Evolutionary conservation across 2,329 filamentous ascomycete species (phyloP).

Genomic region (Neonectria punicea): DNA sequence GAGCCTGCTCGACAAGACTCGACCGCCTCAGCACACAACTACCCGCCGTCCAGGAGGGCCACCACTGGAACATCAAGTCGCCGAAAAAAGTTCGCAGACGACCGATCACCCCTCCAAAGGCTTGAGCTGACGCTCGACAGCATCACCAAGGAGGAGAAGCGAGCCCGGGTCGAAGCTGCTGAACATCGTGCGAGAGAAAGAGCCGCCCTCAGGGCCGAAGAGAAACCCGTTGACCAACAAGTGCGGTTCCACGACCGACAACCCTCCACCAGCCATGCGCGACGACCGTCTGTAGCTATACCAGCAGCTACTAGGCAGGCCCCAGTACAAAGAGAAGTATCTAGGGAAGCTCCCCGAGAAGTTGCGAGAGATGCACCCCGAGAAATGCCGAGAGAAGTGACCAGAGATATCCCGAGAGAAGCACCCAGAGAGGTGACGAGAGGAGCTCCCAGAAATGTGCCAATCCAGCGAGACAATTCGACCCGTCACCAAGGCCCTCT

Average conservation of each 20-base stretch:
- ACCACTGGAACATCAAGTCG: constrained; percentile 55
- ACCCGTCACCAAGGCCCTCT: constrained; percentile 34
- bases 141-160: constrained; percentile 96
- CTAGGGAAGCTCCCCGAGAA: constrained; percentile 27
- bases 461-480: constrained; percentile 33
- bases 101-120: constrained; percentile 91
- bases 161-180: constrained; percentile 84
- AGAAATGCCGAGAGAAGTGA: constrained; percentile 28
- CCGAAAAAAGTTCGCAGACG: constrained; percentile 74
- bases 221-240: constrained; percentile 34
- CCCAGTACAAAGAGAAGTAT: constrained; percentile 28
- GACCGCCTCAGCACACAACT: constrained; percentile 33
- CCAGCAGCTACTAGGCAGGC: constrained; percentile 28
- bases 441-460: constrained; percentile 14
- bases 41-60: constrained; percentile 49
- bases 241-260: constrained; percentile 39
- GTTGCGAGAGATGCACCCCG: constrained; percentile 10
- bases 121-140: constrained; percentile 90
- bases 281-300: constrained; percentile 28
- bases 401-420: constrained; percentile 28
- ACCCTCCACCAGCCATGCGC: constrained; percentile 30
- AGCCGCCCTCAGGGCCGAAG: constrained; percentile 53
- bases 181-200: constrained; percentile 78
- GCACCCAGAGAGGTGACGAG: constrained; percentile 1
- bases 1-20: constrained; percentile 40